Percentiles rank a stretch among this genome's conserved stretches.
Evolutionary conservation across 2,329 filamentous ascomycete genomes (phyloP).

Genomic region (Uncinocarpus reesii): DNA sequence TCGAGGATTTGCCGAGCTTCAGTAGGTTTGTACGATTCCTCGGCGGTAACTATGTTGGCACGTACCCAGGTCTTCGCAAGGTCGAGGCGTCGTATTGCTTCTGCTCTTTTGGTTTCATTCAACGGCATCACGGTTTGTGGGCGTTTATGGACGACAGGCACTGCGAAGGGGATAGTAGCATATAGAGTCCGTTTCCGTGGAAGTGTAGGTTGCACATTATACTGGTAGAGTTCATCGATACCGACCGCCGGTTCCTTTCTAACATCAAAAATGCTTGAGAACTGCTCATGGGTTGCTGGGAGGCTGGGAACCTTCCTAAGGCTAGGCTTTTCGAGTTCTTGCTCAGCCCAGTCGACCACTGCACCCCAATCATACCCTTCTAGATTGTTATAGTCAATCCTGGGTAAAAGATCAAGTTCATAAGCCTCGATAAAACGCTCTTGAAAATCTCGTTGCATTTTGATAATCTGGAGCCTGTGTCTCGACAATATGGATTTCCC

Average conservation of each 20-base stretch:
- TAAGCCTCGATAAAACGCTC: constrained; percentile 39
- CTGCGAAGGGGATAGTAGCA: constrained; percentile 30
- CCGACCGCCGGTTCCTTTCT: constrained; percentile 26
- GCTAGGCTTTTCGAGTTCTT: constrained; percentile 32
- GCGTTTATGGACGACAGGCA: constrained; percentile 17
- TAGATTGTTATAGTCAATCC: constrained; percentile 37
- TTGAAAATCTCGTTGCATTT: constrained; percentile 40
- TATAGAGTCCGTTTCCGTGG: constrained; percentile 28
- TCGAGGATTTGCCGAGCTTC: constrained; percentile 30
- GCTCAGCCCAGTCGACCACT: constrained; percentile 39
- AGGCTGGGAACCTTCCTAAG: constrained; percentile 31
- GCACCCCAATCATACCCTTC: constrained; percentile 38
- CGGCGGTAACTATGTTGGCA: constrained; percentile 38
- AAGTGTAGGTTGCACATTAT: constrained; percentile 25
- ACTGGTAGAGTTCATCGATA: constrained; percentile 30
- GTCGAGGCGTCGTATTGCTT: constrained; percentile 24
- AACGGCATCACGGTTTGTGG: constrained; percentile 3
- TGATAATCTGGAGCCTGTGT: constrained; percentile 33
- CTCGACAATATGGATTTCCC: constrained; percentile 31
- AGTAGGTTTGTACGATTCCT: constrained; percentile 32
- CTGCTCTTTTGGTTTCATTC: constrained; percentile 14
- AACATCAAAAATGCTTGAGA: constrained; percentile 35
- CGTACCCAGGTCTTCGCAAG: constrained; percentile 41
- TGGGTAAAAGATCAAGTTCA: constrained; percentile 33
- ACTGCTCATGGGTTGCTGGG: constrained; percentile 36